Evolutionary conservation across 208 protist species (phyloP).

Genomic region (Angomonas desouzai): DNA sequence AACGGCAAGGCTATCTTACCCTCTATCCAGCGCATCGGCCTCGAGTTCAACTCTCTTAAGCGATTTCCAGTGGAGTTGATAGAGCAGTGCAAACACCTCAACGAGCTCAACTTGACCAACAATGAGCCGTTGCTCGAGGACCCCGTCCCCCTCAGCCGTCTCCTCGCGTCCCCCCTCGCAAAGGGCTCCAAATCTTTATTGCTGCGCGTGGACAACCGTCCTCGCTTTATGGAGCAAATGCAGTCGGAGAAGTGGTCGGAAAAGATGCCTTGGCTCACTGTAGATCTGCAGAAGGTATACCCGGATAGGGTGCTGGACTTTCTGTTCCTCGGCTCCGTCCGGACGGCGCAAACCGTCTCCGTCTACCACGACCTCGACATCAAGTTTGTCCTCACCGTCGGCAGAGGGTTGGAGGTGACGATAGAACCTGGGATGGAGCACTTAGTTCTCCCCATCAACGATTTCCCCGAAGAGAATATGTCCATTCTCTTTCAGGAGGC

Average conservation of each 20-base stretch:
- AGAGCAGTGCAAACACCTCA: constrained; percentile 39
- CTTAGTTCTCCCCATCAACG: constrained; percentile 62
- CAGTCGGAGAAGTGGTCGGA: constrained; percentile 36
- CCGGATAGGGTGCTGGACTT: constrained; percentile 84
- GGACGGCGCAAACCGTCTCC: constrained; percentile 71
- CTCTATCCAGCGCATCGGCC: constrained; percentile 38
- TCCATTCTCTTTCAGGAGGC: constrained; percentile 53
- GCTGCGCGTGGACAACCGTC: constrained; percentile 72
- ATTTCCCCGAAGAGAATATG: constrained; percentile 73
- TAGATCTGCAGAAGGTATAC: constrained; percentile 87
- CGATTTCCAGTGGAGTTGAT: constrained; percentile 67
- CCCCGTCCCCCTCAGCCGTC: constrained; percentile 27
- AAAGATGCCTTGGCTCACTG: constrained; percentile 52
- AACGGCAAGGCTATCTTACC: constrained; percentile 34
- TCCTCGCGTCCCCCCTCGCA: constrained; percentile 23
- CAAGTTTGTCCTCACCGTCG: constrained; percentile 69
- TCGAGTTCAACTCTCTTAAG: constrained; percentile 68
- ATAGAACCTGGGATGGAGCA: constrained; percentile 79
- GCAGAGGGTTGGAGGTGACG: constrained; percentile 56
- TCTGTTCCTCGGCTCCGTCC: constrained; percentile 80
- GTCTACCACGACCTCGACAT: constrained; percentile 87
- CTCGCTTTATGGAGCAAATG: constrained; percentile 61
- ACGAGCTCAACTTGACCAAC: constrained; percentile 57
- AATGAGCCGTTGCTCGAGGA: constrained; percentile 66
- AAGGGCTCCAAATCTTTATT: constrained; percentile 22